Base-by-base conservation (phyloP, 2,329 filamentous ascomycete species). In the Mariannaea elegans region DNA sequence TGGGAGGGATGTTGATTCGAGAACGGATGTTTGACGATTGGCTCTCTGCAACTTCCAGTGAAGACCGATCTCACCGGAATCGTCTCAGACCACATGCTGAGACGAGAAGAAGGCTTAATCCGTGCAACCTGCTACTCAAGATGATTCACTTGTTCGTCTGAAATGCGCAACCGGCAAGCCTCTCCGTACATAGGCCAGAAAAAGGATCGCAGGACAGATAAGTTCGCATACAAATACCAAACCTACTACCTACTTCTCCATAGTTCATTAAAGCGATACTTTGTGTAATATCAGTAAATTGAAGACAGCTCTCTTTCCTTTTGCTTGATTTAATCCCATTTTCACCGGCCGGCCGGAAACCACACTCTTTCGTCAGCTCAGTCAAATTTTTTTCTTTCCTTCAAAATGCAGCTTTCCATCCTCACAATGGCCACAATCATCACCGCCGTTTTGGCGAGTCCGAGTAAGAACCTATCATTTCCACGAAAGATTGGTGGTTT, bases 401-500 rank as follows among this genome's bases (percentile, higher is more conserved):
- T 75, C 80, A 85, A 78, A 60, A 86, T 86, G 84, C 81, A 84
- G 78, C 81, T 81, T 79, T 78, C 80, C 59, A 62, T 80, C 63
- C 63, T 81, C 67, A 76, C 79, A 68, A 57, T 85, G 62, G 73
- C 83, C 66, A 75, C 82, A 62, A 72, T 86, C 62, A 75, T 78
- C 72, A 75, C 80, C 56, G 75, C 79, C 68, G 81, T 77, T 67
- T 72, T 81, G 67, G 83, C 81, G 56, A 75, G 68, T 49, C 46
- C 64, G 42, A 62, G 73, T 75, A 67, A 63, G 72, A n/a, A 32
- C 14, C 9, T 14, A 5, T n/a, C n/a, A 19, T 10, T 41, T 29
- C n/a, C 21, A 19, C 19, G n/a, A 21, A 18, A 24, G 46, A 52
- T n/a, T 8, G 24, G 24, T 44, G 24, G 18, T 48, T 12, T 44